These are phyloP conservation scores for Lactarius pseudohatsudake DNA, from an alignment of 768 basidiomycete genomes.

Conservation along the genomic window DNA sequence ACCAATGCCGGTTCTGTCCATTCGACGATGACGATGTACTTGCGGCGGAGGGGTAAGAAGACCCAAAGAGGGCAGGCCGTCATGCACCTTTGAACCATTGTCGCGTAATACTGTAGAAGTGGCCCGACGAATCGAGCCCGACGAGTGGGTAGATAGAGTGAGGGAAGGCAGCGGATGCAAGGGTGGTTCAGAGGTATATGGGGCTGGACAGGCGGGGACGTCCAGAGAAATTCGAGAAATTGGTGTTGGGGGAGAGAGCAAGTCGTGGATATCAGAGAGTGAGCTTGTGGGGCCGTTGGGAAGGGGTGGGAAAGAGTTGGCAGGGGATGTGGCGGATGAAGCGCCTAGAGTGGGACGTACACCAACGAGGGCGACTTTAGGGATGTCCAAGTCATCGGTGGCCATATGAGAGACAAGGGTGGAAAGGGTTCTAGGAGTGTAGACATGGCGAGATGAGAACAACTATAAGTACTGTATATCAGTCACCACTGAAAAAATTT, in stretches of 20 bases:
- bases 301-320: too few species aligned
- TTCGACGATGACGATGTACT: slow-evolving; percentile 46
- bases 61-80: slow-evolving; percentile 51
- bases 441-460: too few species aligned
- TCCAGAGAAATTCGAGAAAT: slow-evolving; percentile 36
- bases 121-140: slow-evolving; percentile 59
- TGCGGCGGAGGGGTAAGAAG: slow-evolving; percentile 44
- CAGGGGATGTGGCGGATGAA: too few species aligned
- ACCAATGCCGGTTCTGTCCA: slow-evolving; percentile 49
- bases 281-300: too few species aligned
- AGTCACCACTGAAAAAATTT: too few species aligned
- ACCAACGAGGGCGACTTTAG: too few species aligned
- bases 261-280: too few species aligned
- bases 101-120: slow-evolving; percentile 60
- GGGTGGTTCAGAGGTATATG: slow-evolving; percentile 40
- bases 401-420: too few species aligned
- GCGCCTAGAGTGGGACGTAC: too few species aligned
- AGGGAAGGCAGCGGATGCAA: slow-evolving; percentile 66
- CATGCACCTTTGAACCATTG: slow-evolving; percentile 60
- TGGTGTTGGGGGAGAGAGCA: slow-evolving; percentile 6
- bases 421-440: too few species aligned
- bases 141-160: slow-evolving; percentile 58
- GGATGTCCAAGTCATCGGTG: too few species aligned
- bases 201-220: slow-evolving; percentile 33
- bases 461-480: too few species aligned